Conservation (phyloP, 352 stramenopile genomes). For the Phytophthora boehmeriae region DNA sequence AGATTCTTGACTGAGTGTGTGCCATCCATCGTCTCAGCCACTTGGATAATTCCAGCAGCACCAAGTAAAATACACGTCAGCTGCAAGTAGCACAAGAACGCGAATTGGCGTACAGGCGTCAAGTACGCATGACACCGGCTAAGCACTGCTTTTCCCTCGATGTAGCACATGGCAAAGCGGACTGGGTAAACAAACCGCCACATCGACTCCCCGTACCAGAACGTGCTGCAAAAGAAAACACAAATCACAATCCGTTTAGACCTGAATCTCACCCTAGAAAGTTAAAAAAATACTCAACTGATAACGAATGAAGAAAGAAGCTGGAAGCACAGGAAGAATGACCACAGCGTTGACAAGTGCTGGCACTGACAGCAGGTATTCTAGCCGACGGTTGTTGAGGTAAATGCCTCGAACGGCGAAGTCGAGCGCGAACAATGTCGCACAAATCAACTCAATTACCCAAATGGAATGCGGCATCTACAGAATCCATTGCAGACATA, state of each 20-base stretch:
- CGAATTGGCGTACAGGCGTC: constrained; percentile 82
- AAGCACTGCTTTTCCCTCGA: constrained; percentile 74
- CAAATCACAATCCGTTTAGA: neutral
- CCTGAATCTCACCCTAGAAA: neutral
- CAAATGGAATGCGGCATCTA: constrained; percentile 76
- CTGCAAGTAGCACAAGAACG: constrained; percentile 83
- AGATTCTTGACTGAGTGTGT: constrained; percentile 52
- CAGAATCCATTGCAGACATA: no score
- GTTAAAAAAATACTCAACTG: constrained; percentile 53
- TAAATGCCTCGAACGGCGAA: constrained; percentile 79
- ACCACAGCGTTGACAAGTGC: constrained; percentile 63
- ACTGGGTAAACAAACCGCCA: constrained; percentile 86
- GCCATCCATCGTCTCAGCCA: constrained; percentile 80
- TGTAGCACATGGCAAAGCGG: constrained; percentile 86
- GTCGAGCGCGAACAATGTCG: constrained; percentile 65
- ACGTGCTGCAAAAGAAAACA: constrained; percentile 44
- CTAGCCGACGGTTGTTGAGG: constrained; percentile 63
- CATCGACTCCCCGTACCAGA: constrained; percentile 78
- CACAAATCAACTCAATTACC: constrained; percentile 70
- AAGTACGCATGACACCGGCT: constrained; percentile 80
- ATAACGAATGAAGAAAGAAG: constrained; percentile 74
- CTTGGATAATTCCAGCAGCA: constrained; percentile 83
- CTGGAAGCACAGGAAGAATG: constrained; percentile 77
- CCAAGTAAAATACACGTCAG: constrained; percentile 79
- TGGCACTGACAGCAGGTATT: constrained; percentile 67